These are phyloP conservation scores for Vanderwaltozyma tropicalis DNA, from an alignment of 805 yeast genomes.

Conservation along the genomic window DNA sequence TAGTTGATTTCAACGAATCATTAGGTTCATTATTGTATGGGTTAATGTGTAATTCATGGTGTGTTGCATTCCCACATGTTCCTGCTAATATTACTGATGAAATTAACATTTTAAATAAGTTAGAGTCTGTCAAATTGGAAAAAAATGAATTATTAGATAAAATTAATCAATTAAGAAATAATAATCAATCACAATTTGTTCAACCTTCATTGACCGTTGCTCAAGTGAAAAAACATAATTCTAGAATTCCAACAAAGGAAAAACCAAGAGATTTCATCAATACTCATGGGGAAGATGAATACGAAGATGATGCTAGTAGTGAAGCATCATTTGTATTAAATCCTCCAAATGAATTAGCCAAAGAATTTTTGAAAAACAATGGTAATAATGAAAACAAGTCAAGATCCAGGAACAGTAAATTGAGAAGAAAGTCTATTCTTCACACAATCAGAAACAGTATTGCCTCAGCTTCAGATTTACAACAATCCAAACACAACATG, in stretches of 20 bases:
- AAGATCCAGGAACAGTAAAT: slow-evolving; percentile 7
- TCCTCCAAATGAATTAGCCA: slow-evolving; percentile 10
- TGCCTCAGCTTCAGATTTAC: slow-evolving; percentile 3
- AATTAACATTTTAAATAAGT: slow-evolving; percentile 10
- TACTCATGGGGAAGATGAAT: slow-evolving; percentile 2
- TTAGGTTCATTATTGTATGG: slow-evolving; percentile 73
- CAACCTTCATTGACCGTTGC: slow-evolving; percentile 3
- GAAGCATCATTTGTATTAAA: slow-evolving; percentile 28
- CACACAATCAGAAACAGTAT: slow-evolving; percentile 25
- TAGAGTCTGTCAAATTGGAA: slow-evolving; percentile 15
- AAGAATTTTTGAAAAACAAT: not conserved
- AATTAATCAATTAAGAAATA: slow-evolving; percentile 1
- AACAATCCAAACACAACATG: not conserved
- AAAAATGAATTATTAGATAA: slow-evolving; percentile 3
- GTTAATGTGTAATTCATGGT: slow-evolving; percentile 76
- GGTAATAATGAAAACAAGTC: not conserved
- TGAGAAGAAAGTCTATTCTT: slow-evolving; percentile 26
- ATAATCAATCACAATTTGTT: not conserved
- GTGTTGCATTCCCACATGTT: slow-evolving; percentile 52
- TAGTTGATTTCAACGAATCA: slow-evolving; percentile 64
- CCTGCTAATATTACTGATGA: slow-evolving; percentile 22
- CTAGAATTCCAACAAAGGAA: not conserved
- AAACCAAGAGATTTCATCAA: not conserved
- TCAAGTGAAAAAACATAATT: slow-evolving; percentile 3
- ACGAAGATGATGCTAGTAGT: slow-evolving; percentile 22